Base-by-base conservation (phyloP, 352 stramenopile genomes). In the Globisporangium splendens region DNA sequence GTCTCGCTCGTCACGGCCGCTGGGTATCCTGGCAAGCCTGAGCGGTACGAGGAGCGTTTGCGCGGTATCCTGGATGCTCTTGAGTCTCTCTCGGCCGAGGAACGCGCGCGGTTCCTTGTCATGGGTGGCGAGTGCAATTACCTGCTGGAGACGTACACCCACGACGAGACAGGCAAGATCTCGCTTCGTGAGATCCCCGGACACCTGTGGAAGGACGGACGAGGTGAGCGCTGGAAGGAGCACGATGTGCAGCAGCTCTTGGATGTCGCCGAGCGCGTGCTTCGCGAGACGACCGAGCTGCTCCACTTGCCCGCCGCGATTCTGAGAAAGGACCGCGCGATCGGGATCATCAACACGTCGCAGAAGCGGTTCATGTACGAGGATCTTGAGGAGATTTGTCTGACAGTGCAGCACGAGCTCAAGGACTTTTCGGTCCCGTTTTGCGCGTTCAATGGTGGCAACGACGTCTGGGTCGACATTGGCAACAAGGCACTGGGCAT, bases 41-140 rank as follows among this genome's bases (percentile, higher is more conserved):
- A 61, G 10, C 63, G 75, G 7, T 95, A 93, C 59, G 86, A 95
- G 60, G 62, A 85, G 63, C 83, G 86, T 18, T 65, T 95, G 6
- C 72, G 79, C 4, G 86, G 86, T 11, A 91, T 93, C 31, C 65
- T 93, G 18, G 81, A 91, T n/a, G 78, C 74, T 8, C 66, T 93
- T 0, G 68, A 71, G 22, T 47, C 56, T 5, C 65, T 88, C n/a
- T 75, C 67, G 0, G 69, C 71, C 7, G 77, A 86, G 31, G 72
- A 90, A 58, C 79, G 82, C 39, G 77, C 81, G 41, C 75, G 81
- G 7, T 93, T 93, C 61, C 56, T 93, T 2, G 89, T 99, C 54
- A 98, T 98, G 88, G 96, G 96, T 49, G 96, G 96, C 22, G 96
- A 99, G 72, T 98, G 93, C 73, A 99, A 99, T 66, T 99, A 98